Evolutionary conservation across 1,284 basidiomycete genomes (phyloP).

Genomic region (Cutaneotrichosporon sp.): DNA sequence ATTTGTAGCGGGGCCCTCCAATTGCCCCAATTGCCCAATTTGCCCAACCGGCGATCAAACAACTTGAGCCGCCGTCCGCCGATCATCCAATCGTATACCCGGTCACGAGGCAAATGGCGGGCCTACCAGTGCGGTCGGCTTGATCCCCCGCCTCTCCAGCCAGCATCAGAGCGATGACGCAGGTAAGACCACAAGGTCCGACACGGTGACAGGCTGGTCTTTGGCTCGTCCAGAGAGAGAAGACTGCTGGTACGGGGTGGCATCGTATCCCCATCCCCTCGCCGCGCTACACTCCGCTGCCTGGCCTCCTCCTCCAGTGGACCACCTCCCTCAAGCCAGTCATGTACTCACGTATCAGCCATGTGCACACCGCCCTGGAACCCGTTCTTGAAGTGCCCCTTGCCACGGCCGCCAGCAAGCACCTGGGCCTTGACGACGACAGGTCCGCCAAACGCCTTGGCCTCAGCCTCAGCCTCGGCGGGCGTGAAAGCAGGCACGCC

Average conservation of each 20-base stretch:
- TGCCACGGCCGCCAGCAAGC: slow-evolving; percentile 95
- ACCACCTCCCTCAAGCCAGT: neutral
- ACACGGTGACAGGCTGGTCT: neutral
- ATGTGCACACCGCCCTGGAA: slow-evolving; percentile 97
- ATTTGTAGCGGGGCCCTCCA: neutral
- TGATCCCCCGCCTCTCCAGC: neutral
- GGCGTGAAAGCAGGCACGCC: slow-evolving; percentile 82
- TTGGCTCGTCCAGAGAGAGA: too few relatives aligned
- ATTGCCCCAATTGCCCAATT: neutral
- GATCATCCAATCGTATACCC: neutral
- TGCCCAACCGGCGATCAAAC: too few relatives aligned
- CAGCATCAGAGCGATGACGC: neutral
- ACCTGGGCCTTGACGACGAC: slow-evolving; percentile 97
- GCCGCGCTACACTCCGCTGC: neutral
- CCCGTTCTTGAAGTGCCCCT: slow-evolving; percentile 95
- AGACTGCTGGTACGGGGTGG: too few relatives aligned
- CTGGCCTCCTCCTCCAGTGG: neutral
- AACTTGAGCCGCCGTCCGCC: neutral
- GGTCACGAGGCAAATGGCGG: neutral
- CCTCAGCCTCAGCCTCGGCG: slow-evolving; percentile 85
- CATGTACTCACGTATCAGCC: slow-evolving; percentile 70
- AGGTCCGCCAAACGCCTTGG: slow-evolving; percentile 86
- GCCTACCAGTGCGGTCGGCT: neutral
- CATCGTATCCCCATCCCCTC: neutral
- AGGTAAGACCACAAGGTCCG: neutral